phyloP scores from a whole-genome alignment of 2,329 filamentous ascomycete genomes.

The Cladosporium sp. region DNA sequence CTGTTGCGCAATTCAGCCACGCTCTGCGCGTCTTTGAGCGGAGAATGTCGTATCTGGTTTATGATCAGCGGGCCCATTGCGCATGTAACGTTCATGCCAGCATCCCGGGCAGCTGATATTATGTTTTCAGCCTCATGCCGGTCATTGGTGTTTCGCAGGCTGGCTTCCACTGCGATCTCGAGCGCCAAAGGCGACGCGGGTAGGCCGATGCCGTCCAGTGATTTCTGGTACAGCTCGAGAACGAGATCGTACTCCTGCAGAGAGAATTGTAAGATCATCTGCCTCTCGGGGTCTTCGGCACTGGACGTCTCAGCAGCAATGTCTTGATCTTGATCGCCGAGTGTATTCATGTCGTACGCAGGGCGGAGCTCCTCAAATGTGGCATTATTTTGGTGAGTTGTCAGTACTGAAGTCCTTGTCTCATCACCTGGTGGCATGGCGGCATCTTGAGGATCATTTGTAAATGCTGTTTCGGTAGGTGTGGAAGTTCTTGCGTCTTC shows the following conservation, averaged over 20 bases:
- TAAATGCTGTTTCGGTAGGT: no score
- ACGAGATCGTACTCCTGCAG: slow-evolving; percentile 19
- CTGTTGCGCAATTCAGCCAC: slow-evolving; percentile 17
- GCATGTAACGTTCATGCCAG: slow-evolving; percentile 28
- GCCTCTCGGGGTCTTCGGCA: slow-evolving; percentile 11
- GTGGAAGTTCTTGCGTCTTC: no score
- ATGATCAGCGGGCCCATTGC: slow-evolving; percentile 27
- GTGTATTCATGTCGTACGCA: neutral
- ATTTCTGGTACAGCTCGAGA: slow-evolving; percentile 22
- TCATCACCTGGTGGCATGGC: no score
- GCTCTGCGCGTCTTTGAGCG: slow-evolving; percentile 12
- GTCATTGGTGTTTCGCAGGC: slow-evolving; percentile 22
- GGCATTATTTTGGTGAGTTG: no score
- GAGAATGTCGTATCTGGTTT: slow-evolving; percentile 21
- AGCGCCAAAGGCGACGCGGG: slow-evolving; percentile 25
- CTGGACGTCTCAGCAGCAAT: neutral
- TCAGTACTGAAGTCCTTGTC: no score
- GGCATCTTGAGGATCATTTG: no score
- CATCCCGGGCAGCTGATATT: slow-evolving; percentile 22
- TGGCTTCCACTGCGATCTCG: slow-evolving; percentile 28
- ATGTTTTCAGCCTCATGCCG: slow-evolving; percentile 18
- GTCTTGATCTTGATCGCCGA: neutral
- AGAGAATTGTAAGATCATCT: slow-evolving; percentile 27
- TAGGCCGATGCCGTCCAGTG: slow-evolving; percentile 18
- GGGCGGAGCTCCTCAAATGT: neutral